Base-by-base conservation (phyloP, 306 rosid genomes). In the Vigna nakashimae region DNA sequence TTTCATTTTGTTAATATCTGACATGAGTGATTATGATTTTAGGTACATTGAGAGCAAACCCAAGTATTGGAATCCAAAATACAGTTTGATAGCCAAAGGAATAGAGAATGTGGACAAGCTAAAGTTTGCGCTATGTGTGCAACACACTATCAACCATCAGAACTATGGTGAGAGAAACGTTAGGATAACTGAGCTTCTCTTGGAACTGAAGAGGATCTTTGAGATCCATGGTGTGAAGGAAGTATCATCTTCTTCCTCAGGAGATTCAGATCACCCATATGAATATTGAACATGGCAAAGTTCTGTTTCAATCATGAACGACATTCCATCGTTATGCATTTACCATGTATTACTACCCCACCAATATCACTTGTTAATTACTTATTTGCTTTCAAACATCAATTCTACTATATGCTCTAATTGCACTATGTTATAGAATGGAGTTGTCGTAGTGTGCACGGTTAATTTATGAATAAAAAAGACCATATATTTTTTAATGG, bases 21-120 rank as follows among this genome's bases (percentile, higher is more conserved):
- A 38, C 13, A 4, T 13, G 45, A 52, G 7, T 76, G 72, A 38
- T 64, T 20, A 55, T 80, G 82, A 49, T 15, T 32, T 56, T 70
- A 87, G 90, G 78, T 87, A 87, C 84, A 82, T 87, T 49, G 90
- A 87, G 76, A 79, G 86, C 81, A 87, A 87, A 80, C 90, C 90
- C 45, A 87, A 87, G 53, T 81, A 84, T 11, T 87, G 88, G 90
- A 87, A 82, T 79, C 90, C 88, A 68, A 84, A 87, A 82, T 88
- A 87, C 60, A 32, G 70, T 28, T 79, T 87, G 84, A 63, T 79
- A 70, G 90, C 79, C 18, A 87, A 87, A 79, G 71, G 70, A 80
- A 84, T 87, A 62, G 88, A 87, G 3, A 79, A 87, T 48, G 42
- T 84, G 88, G 69, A 87, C 79, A 87, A 84, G 73, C 56, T 87